phyloP scores from a whole-genome alignment of 208 protist genomes.

The Wallacemonas rigidus region DNA sequence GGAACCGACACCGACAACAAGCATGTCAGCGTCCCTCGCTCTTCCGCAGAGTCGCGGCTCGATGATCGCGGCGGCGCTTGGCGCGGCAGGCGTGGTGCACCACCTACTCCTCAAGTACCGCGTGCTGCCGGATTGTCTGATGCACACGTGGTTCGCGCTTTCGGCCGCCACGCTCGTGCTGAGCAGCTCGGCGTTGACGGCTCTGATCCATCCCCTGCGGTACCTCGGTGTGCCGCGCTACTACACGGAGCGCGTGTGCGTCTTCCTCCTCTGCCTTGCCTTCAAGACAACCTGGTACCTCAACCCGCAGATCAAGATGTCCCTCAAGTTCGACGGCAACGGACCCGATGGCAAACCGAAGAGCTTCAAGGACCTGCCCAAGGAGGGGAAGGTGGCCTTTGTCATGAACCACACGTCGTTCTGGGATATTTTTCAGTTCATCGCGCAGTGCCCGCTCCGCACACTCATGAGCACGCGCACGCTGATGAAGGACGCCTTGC shows the following conservation, averaged over 20 bases:
- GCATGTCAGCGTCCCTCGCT: conserved; percentile 7
- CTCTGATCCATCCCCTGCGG: conserved; percentile 41
- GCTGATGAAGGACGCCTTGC: conserved; percentile 59
- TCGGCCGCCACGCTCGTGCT: conserved; percentile 35
- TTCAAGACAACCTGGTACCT: conserved; percentile 35
- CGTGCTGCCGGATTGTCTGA: conserved; percentile 33
- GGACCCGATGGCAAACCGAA: conserved; percentile 25
- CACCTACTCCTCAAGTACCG: conserved; percentile 37
- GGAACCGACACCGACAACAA: background rate
- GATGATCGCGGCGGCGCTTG: conserved; percentile 30
- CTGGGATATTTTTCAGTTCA: conserved; percentile 60
- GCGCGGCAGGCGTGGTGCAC: conserved; percentile 18
- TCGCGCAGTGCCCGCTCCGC: conserved; percentile 31
- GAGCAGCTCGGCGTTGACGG: conserved; percentile 28
- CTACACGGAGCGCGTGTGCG: conserved; percentile 28
- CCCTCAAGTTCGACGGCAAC: conserved; percentile 39
- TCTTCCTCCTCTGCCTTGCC: conserved; percentile 27
- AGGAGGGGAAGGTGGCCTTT: conserved; percentile 27
- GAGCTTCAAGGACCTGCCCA: conserved; percentile 38
- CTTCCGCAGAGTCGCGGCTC: conserved; percentile 16
- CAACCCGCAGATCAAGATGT: conserved; percentile 54
- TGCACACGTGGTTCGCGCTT: conserved; percentile 54
- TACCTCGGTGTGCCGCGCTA: conserved; percentile 42
- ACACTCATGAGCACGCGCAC: conserved; percentile 39
- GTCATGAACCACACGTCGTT: conserved; percentile 72